Evolutionary conservation across 176 grass and related monocot genomes (phyloP).

Genomic region (Bromus sterilis): DNA sequence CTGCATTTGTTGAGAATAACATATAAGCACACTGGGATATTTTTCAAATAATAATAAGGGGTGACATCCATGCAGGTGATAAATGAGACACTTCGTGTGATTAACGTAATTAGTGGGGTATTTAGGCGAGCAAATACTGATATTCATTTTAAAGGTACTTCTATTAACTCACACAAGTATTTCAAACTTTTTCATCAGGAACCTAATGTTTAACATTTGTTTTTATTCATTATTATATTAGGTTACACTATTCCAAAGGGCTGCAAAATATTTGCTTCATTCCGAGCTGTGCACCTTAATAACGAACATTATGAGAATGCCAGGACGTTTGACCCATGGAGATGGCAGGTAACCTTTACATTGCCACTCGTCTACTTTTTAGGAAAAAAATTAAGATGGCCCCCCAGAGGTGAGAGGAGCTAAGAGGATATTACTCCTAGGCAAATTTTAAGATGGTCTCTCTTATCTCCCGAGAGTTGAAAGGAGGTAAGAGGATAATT

Average conservation of each 20-base stretch:
- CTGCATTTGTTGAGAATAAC: background rate
- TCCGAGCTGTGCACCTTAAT: slow-evolving; percentile 88
- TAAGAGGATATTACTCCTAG: too few species aligned
- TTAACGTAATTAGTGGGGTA: slow-evolving; percentile 92
- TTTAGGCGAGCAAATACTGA: slow-evolving; percentile 83
- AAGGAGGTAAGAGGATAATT: too few species aligned
- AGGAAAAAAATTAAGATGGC: too few species aligned
- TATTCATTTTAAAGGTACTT: slow-evolving; percentile 83
- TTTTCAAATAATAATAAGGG: background rate
- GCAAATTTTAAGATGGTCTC: too few species aligned
- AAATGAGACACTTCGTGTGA: slow-evolving; percentile 89
- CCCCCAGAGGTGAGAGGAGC: too few species aligned
- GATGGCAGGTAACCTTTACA: slow-evolving; percentile 56
- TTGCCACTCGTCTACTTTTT: background rate
- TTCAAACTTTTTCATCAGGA: background rate
- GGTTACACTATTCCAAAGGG: slow-evolving; percentile 92
- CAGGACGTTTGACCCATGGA: slow-evolving; percentile 79
- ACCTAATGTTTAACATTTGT: background rate
- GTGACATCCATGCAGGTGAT: slow-evolving; percentile 57
- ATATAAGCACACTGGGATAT: background rate
- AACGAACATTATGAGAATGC: slow-evolving; percentile 73
- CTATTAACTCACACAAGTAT: background rate
- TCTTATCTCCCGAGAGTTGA: too few species aligned
- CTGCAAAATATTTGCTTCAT: slow-evolving; percentile 89
- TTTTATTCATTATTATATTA: slow-evolving; percentile 13